A percentile compares a stretch with the other conserved stretches of the same genome.
Evolutionary conservation across 768 basidiomycete genomes (phyloP).

Genomic region (Boletus reticulatus): DNA sequence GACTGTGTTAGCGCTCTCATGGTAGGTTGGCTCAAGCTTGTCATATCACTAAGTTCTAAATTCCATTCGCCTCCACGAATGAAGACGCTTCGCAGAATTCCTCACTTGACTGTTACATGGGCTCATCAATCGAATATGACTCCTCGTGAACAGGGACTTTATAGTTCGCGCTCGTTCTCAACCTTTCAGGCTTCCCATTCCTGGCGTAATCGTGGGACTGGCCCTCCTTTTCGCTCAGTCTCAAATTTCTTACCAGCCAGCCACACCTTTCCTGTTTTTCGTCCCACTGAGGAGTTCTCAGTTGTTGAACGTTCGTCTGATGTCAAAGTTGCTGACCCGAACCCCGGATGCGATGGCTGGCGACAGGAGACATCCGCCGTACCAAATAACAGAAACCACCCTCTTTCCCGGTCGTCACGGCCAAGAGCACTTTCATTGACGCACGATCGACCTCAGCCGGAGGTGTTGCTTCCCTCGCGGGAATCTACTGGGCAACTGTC

Average conservation of each 20-base stretch:
- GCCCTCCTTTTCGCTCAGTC: slow-evolving; percentile 7
- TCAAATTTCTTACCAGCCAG: slow-evolving; percentile 18
- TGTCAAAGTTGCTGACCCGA: background rate
- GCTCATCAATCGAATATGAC: slow-evolving; percentile 54
- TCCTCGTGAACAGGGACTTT: slow-evolving; percentile 15
- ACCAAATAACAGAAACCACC: background rate
- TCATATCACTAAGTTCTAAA: slow-evolving; percentile 2
- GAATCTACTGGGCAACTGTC: slow-evolving; percentile 30
- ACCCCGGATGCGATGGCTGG: slow-evolving; percentile 14
- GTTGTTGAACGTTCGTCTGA: background rate
- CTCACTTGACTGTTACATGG: slow-evolving; percentile 77
- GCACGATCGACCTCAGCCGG: slow-evolving; percentile 20
- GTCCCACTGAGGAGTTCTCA: background rate
- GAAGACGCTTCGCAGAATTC: slow-evolving; percentile 67
- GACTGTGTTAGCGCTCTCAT: slow-evolving; percentile 71
- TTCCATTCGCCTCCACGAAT: background rate
- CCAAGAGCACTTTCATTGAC: slow-evolving; percentile 31
- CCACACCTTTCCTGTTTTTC: slow-evolving; percentile 13
- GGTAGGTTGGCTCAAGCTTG: slow-evolving; percentile 39
- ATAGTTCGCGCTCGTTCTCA: slow-evolving; percentile 12
- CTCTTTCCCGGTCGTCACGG: slow-evolving; percentile 16
- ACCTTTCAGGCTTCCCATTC: slow-evolving; percentile 5
- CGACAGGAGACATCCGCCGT: slow-evolving; percentile 1
- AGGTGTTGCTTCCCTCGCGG: slow-evolving; percentile 18
- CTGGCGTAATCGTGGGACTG: slow-evolving; percentile 19